Evolutionary conservation across 345 rosid species (phyloP), one percentile per base, ranked within the genome.

Genomic region (Populus simonii): DNA sequence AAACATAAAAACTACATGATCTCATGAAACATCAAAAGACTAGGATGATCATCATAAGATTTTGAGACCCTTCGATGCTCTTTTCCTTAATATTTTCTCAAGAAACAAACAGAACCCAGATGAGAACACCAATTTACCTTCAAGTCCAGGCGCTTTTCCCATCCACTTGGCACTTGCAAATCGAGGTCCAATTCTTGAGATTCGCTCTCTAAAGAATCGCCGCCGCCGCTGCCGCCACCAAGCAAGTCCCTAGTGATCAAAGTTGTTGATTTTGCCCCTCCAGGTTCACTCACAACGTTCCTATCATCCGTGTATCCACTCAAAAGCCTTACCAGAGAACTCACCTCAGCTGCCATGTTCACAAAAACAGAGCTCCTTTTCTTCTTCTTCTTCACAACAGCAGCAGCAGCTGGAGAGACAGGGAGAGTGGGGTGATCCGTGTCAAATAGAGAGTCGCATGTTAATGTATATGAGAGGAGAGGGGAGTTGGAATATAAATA

Each of bases 71-170:
- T 18, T 18, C 2, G 23, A 53, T 53, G 59, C 2, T 53, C 59
- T 53, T 7, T 53, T 18, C 59, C 23, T 20, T 18, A 20, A 7
- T 67, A 20, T 68, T 67, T 73, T 76, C 78, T 55, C 70, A 27
- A 35, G 74, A 82, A 80, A 65, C 81, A 80, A 79, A 61, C 71
- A 75, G 8, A 8, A 53, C 73, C 62, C 49, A 49, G 66, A 67
- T 17, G 18, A 74, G 66, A 35, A 49, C 63, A 25, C 8, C 1
- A 18, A 41, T 41, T 8, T 72, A 96, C 99, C 95, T 89, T 90
- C 80, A 96, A 86, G 53, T 96, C 98, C 38, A 96, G 91, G 10
- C 95, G 92, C 82, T 96, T 96, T 74, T 96, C 99, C 88, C 88
- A 96, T 53, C 99, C 98, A 17, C 62, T 57, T 15, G 99, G 99